A percentile compares a stretch with the other conserved stretches of the same genome.
Evolutionary conservation across 257 asterid species (phyloP).

Genomic region (Solanum rostratum): DNA sequence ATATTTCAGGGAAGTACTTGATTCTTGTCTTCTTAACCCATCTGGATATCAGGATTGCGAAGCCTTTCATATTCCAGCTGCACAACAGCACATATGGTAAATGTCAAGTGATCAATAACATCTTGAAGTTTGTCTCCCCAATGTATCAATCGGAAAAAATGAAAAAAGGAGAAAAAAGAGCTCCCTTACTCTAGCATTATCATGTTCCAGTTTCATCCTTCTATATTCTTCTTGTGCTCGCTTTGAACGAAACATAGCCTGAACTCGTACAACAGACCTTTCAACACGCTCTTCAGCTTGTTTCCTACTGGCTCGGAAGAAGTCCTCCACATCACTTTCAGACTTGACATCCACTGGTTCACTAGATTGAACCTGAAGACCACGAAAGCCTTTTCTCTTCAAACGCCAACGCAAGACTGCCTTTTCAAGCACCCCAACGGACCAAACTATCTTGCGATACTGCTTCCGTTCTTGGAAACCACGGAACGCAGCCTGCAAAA

Average conservation of each 20-base stretch:
- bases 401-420: conserved; percentile 88
- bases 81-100: conserved; percentile 2
- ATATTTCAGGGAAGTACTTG: neutral
- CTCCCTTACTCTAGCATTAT: conserved; percentile 39
- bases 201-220: conserved; percentile 72
- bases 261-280: conserved; percentile 83
- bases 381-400: conserved; percentile 89
- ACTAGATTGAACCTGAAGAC: conserved; percentile 54
- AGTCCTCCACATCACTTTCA: conserved; percentile 49
- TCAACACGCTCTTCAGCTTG: conserved; percentile 98
- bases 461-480: conserved; percentile 79
- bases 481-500: conserved; percentile 62
- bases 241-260: conserved; percentile 92
- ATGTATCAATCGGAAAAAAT: neutral
- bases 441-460: conserved; percentile 70
- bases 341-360: neutral
- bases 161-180: neutral
- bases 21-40: conserved; percentile 11
- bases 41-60: conserved; percentile 30
- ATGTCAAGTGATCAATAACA: neutral
- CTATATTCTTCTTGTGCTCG: conserved; percentile 85
- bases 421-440: conserved; percentile 90
- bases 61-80: conserved; percentile 61
- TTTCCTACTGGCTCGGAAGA: conserved; percentile 83
- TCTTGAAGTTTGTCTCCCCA: neutral